phyloP scores from a whole-genome alignment of 225 moss, liverwort and hornwort genomes.

The Pseudisothecium myosuroides region DNA sequence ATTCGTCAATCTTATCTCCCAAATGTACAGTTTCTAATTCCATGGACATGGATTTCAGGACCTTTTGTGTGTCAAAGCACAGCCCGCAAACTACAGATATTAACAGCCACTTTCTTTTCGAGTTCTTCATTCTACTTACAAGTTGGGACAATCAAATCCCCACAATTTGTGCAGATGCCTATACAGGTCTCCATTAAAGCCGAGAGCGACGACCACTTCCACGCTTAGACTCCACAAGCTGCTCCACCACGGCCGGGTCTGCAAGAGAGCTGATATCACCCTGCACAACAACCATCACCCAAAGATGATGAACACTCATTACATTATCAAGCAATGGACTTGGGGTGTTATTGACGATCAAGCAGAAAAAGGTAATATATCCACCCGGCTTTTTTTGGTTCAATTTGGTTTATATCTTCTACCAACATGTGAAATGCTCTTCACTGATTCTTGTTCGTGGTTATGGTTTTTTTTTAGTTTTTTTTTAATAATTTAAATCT shows the following conservation, averaged over 20 bases:
- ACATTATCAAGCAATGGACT: neutral
- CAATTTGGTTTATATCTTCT: neutral
- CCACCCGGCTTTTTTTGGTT: neutral
- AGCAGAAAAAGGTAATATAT: neutral
- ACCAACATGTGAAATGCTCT: neutral
- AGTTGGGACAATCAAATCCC: neutral
- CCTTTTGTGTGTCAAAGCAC: neutral
- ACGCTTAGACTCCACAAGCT: constrained; percentile 29
- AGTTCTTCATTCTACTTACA: neutral
- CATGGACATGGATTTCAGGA: neutral
- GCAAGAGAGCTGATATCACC: constrained; percentile 68
- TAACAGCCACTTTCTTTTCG: neutral
- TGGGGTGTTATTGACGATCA: neutral
- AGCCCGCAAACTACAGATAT: neutral
- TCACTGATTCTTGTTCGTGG: neutral
- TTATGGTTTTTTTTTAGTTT: neutral
- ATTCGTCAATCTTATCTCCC: neutral
- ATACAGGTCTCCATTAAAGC: neutral
- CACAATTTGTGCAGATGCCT: neutral
- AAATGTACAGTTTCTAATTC: neutral
- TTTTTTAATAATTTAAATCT: neutral
- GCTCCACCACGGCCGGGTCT: constrained; percentile 51
- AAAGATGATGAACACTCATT: neutral
- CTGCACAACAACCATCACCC: constrained; percentile 13
- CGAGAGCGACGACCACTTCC: neutral